Evolutionary conservation across 2,329 filamentous ascomycete species (phyloP).

Genomic region (Trichoderma sp.): DNA sequence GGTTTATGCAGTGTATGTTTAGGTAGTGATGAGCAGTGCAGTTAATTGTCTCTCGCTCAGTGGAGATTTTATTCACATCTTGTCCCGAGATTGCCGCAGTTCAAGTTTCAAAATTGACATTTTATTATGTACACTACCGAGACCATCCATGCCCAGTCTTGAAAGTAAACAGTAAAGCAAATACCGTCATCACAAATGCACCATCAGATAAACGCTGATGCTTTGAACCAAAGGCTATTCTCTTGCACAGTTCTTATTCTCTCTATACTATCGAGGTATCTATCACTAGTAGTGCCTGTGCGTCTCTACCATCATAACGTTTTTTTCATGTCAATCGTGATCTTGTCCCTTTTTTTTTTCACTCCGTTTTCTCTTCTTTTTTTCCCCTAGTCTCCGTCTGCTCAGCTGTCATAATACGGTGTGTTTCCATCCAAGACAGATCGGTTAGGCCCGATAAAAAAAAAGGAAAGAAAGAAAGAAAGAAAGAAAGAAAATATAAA

Average conservation of each 20-base stretch:
- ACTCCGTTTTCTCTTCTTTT: background rate
- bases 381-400: background rate
- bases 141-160: background rate
- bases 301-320: background rate
- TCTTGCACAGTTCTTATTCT: background rate
- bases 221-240: background rate
- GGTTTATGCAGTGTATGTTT: background rate
- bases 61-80: background rate
- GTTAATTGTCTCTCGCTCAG: background rate
- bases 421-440: background rate
- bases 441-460: no score
- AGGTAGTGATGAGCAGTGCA: background rate
- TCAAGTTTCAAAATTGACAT: background rate
- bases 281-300: no score
- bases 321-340: constrained; percentile 9
- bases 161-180: background rate
- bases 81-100: background rate
- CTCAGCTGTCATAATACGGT: background rate
- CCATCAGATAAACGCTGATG: background rate
- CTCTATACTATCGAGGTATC: constrained; percentile 19
- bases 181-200: no score
- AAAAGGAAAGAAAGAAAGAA: background rate
- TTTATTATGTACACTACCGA: background rate
- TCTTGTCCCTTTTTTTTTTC: background rate
- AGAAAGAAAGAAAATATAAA: background rate